Evolutionary conservation across 371 early-diverging fungal genomes (phyloP), one percentile per base, ranked within the genome.

Genomic region (Gilbertella persicaria): DNA sequence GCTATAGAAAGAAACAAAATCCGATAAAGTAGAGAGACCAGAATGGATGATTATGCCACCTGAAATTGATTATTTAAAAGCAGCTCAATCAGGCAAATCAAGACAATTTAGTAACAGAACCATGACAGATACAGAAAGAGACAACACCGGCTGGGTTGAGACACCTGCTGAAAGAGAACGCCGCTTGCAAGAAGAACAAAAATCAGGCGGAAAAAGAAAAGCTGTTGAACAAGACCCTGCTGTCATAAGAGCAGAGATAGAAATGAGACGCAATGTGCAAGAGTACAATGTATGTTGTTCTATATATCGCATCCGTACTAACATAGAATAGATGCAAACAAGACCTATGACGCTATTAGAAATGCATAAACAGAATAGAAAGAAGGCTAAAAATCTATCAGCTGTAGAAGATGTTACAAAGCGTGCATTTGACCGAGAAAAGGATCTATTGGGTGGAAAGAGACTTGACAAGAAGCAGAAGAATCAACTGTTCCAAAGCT

Each of bases 11-110:
- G 51, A 58, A 19, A 57, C 45, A n/a, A 26, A 53, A 7, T 24
- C 24, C 1, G 51, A 50, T n/a, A 82, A 78, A 51, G 55, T 70
- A 2, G 66, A 73, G 25, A 73, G 88, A 53, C 80, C 73, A 13
- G 86, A 85, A 42, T 87, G 88, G 88, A 87, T 87, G 88, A 48
- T 83, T 35, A 71, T 82, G 1, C 88, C 88, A 23, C 88, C 88
- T 16, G 79, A 82, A 44, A 66, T 82, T 0, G 71, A 80, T 45
- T 67, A 82, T 39, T 50, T 82, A 28, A 67, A 65, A 16, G 70
- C 66, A 41, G 71, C 70, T 7, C 58, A 53, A 39, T 62, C 61
- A 8, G 52, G 57, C 10, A 44, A 52, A 41, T 69, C 73, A 4
- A 54, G 75, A 46, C 52, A 63, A n/a, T 75, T 75, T 37, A 69